Evolutionary conservation across 2,329 filamentous ascomycete genomes (phyloP), one percentile per base, ranked within the genome.

Genomic region (Cryphonectria parasitica): DNA sequence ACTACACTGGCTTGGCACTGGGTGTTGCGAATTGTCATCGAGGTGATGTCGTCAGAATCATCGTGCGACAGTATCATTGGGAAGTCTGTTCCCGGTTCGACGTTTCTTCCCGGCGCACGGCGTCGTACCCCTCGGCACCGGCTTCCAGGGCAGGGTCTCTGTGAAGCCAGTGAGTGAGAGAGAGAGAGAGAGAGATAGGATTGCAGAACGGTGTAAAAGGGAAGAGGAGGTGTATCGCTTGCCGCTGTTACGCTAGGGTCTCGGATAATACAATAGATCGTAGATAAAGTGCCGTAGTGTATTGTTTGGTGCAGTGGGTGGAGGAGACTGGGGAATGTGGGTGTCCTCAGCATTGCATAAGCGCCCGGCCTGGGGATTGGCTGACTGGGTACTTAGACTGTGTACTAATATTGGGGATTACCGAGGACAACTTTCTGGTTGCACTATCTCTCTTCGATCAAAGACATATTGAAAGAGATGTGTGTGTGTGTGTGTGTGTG

Each of bases 171-270:
- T 6, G 43, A 49, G 43, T 3, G 31, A 56, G 45, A 45, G 43
- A n/a, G 43, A 3, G 43, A 49, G 43, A 3, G 31, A 56, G 45
- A 45, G 43, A n/a, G 43, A 3, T n/a, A 45, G 58, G 64, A 58
- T 64, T 67, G 64, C 63, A 58, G 68, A 62, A 28, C 41, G 43
- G 64, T 64, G 45, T 17, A 2, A 39, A 39, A 39, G 11, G 36
- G 36, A 49, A 49, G 56, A 56, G 19, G 28, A 39, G 19, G 34
- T 2, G 58, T 17, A 34, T 61, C 56, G 19, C 56, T 61, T 61
- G 56, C 56, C 56, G 28, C 52, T 22, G 52, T 56, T 28, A 25
- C 52, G 25, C n/a, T 25, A 4, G 25, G 52, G 52, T 56, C 52
- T 56, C 52, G 52, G 52, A 31, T 25, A 11, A 54, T 28, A 54